phyloP scores from a whole-genome alignment of 1,284 basidiomycete species.

The Trichosporon faecale region DNA sequence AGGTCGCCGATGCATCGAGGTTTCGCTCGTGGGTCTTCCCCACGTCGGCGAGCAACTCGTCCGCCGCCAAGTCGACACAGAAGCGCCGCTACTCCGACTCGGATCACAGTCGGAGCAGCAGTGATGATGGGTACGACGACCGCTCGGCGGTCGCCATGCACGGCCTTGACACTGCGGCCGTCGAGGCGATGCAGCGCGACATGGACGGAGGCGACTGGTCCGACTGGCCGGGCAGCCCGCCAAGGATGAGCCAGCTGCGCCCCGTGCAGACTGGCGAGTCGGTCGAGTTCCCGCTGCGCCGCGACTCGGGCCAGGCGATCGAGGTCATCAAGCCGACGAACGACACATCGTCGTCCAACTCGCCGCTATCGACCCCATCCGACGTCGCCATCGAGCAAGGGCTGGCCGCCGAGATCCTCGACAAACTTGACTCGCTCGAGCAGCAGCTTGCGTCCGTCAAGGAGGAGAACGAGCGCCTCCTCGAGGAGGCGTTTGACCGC shows the following conservation, averaged over 20 bases:
- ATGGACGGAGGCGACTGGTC: not conserved
- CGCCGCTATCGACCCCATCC: not conserved
- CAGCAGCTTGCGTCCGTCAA: slow-evolving; percentile 13
- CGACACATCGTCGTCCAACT: not conserved
- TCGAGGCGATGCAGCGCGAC: not conserved
- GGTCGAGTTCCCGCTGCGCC: slow-evolving; percentile 25
- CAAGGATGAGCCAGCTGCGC: not conserved
- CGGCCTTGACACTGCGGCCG: not conserved
- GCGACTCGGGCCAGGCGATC: not conserved
- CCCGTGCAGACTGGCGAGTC: slow-evolving; percentile 14
- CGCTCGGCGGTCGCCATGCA: not conserved
- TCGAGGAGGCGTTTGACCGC: slow-evolving; percentile 10
- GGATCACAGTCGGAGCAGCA: not conserved
- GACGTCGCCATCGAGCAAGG: slow-evolving; percentile 1
- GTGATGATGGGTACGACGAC: not conserved
- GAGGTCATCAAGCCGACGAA: slow-evolving; percentile 2
- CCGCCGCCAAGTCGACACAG: not conserved
- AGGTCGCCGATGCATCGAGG: slow-evolving; percentile 7
- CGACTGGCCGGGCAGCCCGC: slow-evolving; percentile 11
- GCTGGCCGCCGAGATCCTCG: slow-evolving; percentile 14
- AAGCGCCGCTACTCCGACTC: slow-evolving; percentile 15
- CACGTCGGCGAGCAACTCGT: not conserved
- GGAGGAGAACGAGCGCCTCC: not conserved
- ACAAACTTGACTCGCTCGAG: slow-evolving; percentile 15
- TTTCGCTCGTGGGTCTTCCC: slow-evolving; percentile 26